Conservation (phyloP, 2,329 filamentous ascomycete species). For the Trichoderma lentiforme region DNA sequence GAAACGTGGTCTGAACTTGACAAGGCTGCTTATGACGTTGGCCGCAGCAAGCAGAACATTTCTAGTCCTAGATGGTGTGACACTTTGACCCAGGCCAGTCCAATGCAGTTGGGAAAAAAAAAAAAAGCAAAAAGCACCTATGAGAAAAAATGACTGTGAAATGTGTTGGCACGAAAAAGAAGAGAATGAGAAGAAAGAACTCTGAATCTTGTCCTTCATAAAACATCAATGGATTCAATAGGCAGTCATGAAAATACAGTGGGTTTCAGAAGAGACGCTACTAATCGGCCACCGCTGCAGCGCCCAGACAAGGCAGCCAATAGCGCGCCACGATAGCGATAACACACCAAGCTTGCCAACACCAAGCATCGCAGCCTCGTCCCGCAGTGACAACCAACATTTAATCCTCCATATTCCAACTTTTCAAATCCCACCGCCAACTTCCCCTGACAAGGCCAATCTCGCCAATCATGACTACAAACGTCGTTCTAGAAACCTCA, state of each 20-base stretch:
- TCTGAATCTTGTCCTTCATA: neutral
- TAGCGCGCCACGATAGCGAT: neutral
- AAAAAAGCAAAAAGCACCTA: neutral
- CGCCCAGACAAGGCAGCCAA: constrained; percentile 12
- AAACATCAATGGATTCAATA: neutral
- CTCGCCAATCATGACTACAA: constrained; percentile 61
- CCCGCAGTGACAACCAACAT: constrained; percentile 12
- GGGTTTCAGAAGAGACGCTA: neutral
- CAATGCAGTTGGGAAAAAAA: neutral
- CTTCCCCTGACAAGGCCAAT: neutral
- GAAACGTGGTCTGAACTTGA: constrained; percentile 19
- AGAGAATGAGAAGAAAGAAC: neutral
- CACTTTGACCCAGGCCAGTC: neutral
- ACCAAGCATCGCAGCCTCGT: constrained; percentile 19
- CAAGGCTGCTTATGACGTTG: constrained; percentile 1
- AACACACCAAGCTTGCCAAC: neutral
- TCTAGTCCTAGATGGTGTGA: neutral
- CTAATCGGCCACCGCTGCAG: constrained; percentile 1
- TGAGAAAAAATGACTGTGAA: neutral
- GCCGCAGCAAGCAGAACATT: neutral
- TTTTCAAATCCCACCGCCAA: neutral
- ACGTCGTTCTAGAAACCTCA: constrained; percentile 77
- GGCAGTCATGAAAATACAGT: neutral
- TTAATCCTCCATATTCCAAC: neutral
- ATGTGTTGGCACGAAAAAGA: neutral